Conservation (phyloP, 2,329 filamentous ascomycete genomes). For the Stagonosporopsis tanaceti region DNA sequence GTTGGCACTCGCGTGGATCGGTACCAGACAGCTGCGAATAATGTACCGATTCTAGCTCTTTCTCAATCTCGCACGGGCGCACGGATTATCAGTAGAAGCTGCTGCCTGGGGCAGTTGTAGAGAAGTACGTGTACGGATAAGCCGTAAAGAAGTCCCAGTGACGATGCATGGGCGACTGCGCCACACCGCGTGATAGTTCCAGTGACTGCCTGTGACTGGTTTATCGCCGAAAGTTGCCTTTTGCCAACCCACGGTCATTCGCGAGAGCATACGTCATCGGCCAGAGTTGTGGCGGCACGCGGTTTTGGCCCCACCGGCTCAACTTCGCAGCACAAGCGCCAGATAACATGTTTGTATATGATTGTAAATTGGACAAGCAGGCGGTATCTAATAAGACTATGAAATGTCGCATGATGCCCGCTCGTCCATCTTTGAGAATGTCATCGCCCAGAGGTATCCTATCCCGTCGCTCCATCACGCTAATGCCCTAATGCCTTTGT, state of each 20-base stretch:
- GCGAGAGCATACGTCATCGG: conserved; percentile 17
- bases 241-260: conserved; percentile 6
- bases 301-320: conserved; percentile 5
- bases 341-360: neutral
- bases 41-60: conserved; percentile 5
- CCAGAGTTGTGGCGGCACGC: conserved; percentile 7
- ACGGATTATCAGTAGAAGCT: conserved; percentile 30
- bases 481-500: conserved; percentile 19
- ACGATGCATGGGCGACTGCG: conserved; percentile 32
- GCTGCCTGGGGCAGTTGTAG: conserved; percentile 39
- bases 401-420: conserved; percentile 2
- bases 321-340: neutral
- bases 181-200: conserved; percentile 38
- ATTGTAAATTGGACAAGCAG: conserved; percentile 7
- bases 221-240: neutral
- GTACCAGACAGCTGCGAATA: neutral
- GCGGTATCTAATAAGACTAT: conserved; percentile 6
- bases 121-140: conserved; percentile 29
- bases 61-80: neutral
- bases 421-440: conserved; percentile 8
- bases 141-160: conserved; percentile 22
- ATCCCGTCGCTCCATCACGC: conserved; percentile 20
- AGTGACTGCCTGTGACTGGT: conserved; percentile 1
- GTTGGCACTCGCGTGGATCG: neutral
- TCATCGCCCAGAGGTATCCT: conserved; percentile 21